A percentile compares a stretch with the other conserved stretches of the same genome.
phyloP scores from a whole-genome alignment of 164 flowering plant species.

The Liquidambar formosana region DNA sequence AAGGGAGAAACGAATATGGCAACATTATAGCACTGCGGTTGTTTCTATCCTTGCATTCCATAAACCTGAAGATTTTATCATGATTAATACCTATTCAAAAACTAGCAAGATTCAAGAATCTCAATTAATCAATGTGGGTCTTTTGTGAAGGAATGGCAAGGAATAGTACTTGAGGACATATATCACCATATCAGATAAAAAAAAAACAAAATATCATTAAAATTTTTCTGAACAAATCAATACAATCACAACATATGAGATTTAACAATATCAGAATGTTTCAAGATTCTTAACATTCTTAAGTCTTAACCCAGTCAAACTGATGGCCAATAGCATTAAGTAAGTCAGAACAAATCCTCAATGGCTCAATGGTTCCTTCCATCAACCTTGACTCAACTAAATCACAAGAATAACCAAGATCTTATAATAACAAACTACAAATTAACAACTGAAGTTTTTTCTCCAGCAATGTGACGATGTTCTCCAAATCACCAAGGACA shows the following conservation, averaged over 20 bases:
- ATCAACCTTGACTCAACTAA: neutral
- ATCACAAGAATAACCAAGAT: neutral
- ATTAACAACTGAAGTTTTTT: neutral
- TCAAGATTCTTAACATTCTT: neutral
- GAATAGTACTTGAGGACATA: neutral
- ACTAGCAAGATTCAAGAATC: constrained; percentile 16
- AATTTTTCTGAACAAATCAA: too few relatives aligned
- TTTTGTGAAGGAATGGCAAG: neutral
- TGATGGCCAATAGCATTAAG: neutral
- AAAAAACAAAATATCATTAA: neutral
- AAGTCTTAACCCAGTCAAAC: neutral
- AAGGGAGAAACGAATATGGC: constrained; percentile 92
- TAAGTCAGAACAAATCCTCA: neutral
- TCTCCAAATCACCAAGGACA: neutral
- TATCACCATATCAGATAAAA: too few relatives aligned
- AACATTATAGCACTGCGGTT: constrained; percentile 71
- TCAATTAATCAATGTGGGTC: neutral
- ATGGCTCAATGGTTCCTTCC: neutral
- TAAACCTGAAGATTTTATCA: constrained; percentile 63
- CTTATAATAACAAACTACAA: neutral
- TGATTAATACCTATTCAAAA: constrained; percentile 31
- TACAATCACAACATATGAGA: neutral
- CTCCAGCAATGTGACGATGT: neutral
- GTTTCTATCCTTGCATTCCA: constrained; percentile 95
- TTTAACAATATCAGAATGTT: neutral